Evolutionary conservation across 768 basidiomycete genomes (phyloP).

Genomic region (Phallus indusiatus): DNA sequence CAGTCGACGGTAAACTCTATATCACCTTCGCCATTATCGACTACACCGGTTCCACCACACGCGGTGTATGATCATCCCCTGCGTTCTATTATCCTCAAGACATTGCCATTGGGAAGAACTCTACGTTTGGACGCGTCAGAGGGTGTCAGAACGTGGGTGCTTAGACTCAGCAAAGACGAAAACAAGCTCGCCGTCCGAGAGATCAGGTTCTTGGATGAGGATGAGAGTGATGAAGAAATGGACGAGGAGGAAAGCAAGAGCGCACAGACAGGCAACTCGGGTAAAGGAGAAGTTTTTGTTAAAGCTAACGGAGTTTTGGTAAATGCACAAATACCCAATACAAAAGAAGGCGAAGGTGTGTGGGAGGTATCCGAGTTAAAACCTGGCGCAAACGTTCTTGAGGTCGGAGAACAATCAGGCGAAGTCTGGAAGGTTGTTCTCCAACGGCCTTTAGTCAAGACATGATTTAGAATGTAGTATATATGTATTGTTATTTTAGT

Average conservation of each 20-base stretch:
- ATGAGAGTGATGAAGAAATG: constrained; percentile 12
- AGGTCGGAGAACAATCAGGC: constrained; percentile 65
- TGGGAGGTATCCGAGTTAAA: constrained; percentile 54
- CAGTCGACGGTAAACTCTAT: constrained; percentile 9
- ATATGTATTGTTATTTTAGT: not conserved
- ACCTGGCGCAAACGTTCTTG: constrained; percentile 51
- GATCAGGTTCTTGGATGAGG: constrained; percentile 21
- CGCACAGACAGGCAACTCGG: constrained; percentile 38
- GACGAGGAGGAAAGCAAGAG: constrained; percentile 54
- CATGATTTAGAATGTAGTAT: not conserved
- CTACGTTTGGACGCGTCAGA: constrained; percentile 55
- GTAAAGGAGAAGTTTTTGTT: constrained; percentile 39
- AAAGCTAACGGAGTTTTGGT: constrained; percentile 48
- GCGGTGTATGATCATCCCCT: constrained; percentile 10
- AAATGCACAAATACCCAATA: constrained; percentile 20
- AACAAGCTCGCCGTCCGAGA: constrained; percentile 43
- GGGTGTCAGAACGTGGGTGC: constrained; percentile 66
- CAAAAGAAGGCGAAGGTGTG: constrained; percentile 35
- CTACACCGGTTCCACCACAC: constrained; percentile 8
- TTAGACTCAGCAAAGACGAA: constrained; percentile 52
- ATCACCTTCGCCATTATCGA: constrained; percentile 8
- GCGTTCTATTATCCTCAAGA: constrained; percentile 38
- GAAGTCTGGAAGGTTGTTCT: constrained; percentile 63
- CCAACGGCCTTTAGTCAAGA: constrained; percentile 26
- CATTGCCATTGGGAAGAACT: constrained; percentile 50